Evolutionary conservation across 2,329 filamentous ascomycete genomes (phyloP), one percentile per base, ranked within the genome.

Genomic region (Colletotrichum chlorophyti): DNA sequence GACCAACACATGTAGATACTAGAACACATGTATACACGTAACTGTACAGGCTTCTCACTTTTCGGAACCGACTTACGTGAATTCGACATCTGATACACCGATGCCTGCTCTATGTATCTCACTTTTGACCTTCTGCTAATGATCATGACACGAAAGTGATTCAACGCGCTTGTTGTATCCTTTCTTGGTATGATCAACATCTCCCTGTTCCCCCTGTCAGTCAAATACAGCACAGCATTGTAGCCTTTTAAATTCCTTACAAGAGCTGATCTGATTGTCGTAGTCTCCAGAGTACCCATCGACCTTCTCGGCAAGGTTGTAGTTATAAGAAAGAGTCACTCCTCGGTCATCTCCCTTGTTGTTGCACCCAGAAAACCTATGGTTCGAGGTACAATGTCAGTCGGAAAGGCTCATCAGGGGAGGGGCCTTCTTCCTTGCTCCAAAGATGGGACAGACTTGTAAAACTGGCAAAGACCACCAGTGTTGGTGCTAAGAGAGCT

Each of bases 261-360:
- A 60, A 35, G 57, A 60, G 31, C 31, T 57, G n/a, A 57, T 60
- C 11, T 60, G 57, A 11, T 60, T 37, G 14, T 57, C 57, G 8
- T 60, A 60, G n/a, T 60, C 57, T 4, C 57, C 57, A 1, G 35
- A 45, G 15, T 60, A 60, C 9, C 23, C 17, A 19, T 54, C 23
- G 26, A 10, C 27, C 5, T 24, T 51, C 14, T 40, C 37, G 4
- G 15, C 51, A 4, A 60, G 51, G 26, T 60, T 57, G 26, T 35
- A 60, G 12, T 57, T 60, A n/a, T 60, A 60, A 19, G 42, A 35
- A 5, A 60, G 37, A 2, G 31, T n/a, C 1, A 57, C 57, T 5
- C 57, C 57, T 3, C 51, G 51, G 9, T 60, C 57, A 8, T 60
- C 57, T 10, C 57, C 57, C 14, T 60, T 57, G 17, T 60, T 26